Evolutionary conservation across 495 filamentous ascomycete species (phyloP), one percentile per base, ranked within the genome.

Genomic region (Xylaria longipes): DNA sequence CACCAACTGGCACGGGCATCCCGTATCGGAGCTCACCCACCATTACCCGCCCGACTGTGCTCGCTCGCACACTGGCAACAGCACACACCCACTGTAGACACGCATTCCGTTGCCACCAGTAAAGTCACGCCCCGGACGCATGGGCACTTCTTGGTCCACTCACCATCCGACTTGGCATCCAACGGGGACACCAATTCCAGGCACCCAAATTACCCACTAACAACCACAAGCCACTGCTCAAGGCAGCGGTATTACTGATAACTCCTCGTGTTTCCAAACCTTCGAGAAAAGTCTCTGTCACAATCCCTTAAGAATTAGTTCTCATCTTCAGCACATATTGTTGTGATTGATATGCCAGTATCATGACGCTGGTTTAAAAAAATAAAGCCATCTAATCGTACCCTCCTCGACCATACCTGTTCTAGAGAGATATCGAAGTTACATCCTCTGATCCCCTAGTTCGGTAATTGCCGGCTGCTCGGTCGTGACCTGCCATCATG

Each of bases 401-500:
- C 52, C 39, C 22, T 39, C 37, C n/a, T n/a, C 43, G 22, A 33
- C 29, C 2, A 45, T 45, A 45, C 27, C 9, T 43, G 22, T 11
- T 41, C 41, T 12, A 56, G 65, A 48, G 33, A 56, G 50, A 67
- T 35, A 37, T 56, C 12, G n/a, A 33, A 68, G 37, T 39, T 15
- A 41, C 52, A 58, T n/a, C 37, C 25, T 61, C 20, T 8, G 12
- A 52, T 29, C 29, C 43, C 22, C 45, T n/a, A 17, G 5, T 43
- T 41, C 43, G 4, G 37, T 25, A 31, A 11, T 27, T 27, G n/a
- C 68, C 25, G n/a, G 33, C 45, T 31, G 20, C 46, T 54, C 9
- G 35, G 37, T 7, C 45, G 57, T 62, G 57, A 45, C 20, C 50
- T 31, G 15, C 39, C 69, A 73, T 58, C 71, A 87, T 88, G 86